Base-by-base conservation (phyloP, 768 basidiomycete species). In the Collybiopsis luxurians region DNA sequence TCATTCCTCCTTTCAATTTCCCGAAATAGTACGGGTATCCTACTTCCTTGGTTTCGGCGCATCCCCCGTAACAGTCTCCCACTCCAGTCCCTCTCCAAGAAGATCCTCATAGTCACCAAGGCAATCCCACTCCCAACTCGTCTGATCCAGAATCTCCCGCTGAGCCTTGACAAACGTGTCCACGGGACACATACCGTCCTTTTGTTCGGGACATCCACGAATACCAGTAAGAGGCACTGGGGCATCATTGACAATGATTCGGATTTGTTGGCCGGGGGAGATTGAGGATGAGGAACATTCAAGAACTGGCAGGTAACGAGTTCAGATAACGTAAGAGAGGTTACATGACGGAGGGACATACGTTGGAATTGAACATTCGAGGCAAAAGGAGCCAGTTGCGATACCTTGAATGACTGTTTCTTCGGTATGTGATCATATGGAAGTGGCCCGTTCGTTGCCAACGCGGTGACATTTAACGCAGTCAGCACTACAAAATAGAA, bases 281-380 rank as follows among this genome's bases (percentile, higher is more conserved):
- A 69, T 46, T n/a, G 75, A 75, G 17, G 44, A 19, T 9, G 39
- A 30, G 7, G 74, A 68, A 61, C 89, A 92, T 56, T 79, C 77
- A 0, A 92, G 75, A 9, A 91, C 85, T 92, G 36, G 59, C 61
- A 36, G 65, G 64, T 60, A 19, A 24, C n/a, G 46, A 19, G 40
- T 42, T 44, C n/a, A n/a, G 21, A 28, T 7, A n/a, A 45, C 17
- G 24, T n/a, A 42, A 26, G 26, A 38, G 17, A 57, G n/a, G n/a
- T n/a, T n/a, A n/a, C n/a, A n/a, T n/a, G n/a, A n/a, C n/a, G n/a
- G n/a, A 19, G 49, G 9, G 13, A 73, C 79, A 55, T 71, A 93
- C 91, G 76, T 72, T 96, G 94, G 78, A 95, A 88, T 65, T 92
- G 90, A 21, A 95, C 68, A 64, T 95, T 95, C 26, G 93, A 90